Evolutionary conservation across 371 early-diverging fungal genomes (phyloP), one percentile per base, ranked within the genome.

Genomic region (Apophysomyces elegans): DNA sequence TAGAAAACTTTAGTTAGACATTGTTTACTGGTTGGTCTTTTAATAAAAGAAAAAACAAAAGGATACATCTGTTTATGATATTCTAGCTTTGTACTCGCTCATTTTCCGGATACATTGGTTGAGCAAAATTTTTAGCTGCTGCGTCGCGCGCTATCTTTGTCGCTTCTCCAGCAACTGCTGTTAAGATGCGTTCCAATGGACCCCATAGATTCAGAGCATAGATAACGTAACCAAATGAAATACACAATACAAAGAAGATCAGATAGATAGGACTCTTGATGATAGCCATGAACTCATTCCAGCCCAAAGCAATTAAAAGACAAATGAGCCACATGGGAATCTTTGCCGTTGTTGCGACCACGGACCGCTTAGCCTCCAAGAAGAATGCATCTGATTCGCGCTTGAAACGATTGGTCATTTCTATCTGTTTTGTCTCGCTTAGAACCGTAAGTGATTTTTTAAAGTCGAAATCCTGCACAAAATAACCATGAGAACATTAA

Each of bases 311-410:
- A 9, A 93, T 72, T 56, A 94, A 76, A 57, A 95, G 75, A 26
- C 86, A 84, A 21, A 95, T 77, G 58, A 95, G 88, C 96, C 97
- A 98, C 38, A 80, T 76, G 8, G 99, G 99, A 41, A 97, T 85
- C 61, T 90, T 90, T 61, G 91, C 92, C 37, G 92, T 91, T 0
- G 94, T 94, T 1, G 90, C 72, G 1, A 98, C 96, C 61, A 95
- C 89, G 0, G 96, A 91, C 35, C 99, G 91, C 78, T 98, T 98
- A 3, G 98, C 98, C 70, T 98, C 98, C 62, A 97, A 74, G 66
- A 92, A 98, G 70, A 95, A 85, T 1, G 90, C 90, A 76, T 97
- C 96, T 0, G 94, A 91, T 67, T 97, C 97, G 32, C 92, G 85
- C 71, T 88, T 88, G 83, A 97, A 95, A 57, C 92, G 79, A 46